Percentiles rank a stretch among this genome's conserved stretches.
phyloP scores from a whole-genome alignment of 2,329 filamentous ascomycete species.

The Paecilomyces sp. region DNA sequence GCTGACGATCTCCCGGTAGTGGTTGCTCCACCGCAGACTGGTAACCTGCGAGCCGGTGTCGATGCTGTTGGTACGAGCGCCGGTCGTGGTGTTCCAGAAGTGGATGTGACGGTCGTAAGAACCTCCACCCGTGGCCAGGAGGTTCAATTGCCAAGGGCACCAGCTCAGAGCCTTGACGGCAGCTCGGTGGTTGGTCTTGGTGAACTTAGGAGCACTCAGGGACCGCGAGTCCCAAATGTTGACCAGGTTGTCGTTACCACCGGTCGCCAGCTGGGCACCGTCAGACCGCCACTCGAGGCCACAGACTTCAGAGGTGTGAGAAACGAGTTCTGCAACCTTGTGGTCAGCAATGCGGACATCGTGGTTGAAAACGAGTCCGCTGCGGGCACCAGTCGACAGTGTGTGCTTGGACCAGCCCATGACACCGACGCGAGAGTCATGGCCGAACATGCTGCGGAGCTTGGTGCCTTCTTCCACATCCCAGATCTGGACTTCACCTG shows the following conservation, averaged over 20 bases:
- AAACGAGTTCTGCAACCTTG: constrained; percentile 95
- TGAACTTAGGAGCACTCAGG: constrained; percentile 90
- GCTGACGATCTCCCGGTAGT: constrained; percentile 96
- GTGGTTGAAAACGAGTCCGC: constrained; percentile 95
- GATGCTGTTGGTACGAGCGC: constrained; percentile 97
- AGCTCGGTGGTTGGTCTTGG: constrained; percentile 98
- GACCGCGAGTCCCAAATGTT: constrained; percentile 98
- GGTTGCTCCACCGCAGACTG: constrained; percentile 89
- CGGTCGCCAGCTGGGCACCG: constrained; percentile 91
- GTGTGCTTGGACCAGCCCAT: constrained; percentile 99
- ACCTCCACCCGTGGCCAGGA: constrained; percentile 91
- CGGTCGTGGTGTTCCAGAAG: constrained; percentile 99
- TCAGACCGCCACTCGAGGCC: constrained; percentile 97
- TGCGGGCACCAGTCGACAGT: constrained; percentile 88
- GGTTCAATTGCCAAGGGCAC: constrained; percentile 98
- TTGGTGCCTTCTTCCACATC: constrained; percentile 92
- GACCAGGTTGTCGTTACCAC: constrained; percentile 97
- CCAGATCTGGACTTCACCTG: constrained; percentile 98
- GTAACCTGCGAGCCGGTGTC: constrained; percentile 98
- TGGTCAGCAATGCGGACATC: constrained; percentile 96
- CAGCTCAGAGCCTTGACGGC: constrained; percentile 97
- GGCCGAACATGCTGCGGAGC: constrained; percentile 96
- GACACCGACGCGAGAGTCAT: constrained; percentile 91
- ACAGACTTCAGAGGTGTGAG: constrained; percentile 95
- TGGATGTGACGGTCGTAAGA: constrained; percentile 97